phyloP scores from a whole-genome alignment of 306 rosid genomes.

The Inga leiocalycina region DNA sequence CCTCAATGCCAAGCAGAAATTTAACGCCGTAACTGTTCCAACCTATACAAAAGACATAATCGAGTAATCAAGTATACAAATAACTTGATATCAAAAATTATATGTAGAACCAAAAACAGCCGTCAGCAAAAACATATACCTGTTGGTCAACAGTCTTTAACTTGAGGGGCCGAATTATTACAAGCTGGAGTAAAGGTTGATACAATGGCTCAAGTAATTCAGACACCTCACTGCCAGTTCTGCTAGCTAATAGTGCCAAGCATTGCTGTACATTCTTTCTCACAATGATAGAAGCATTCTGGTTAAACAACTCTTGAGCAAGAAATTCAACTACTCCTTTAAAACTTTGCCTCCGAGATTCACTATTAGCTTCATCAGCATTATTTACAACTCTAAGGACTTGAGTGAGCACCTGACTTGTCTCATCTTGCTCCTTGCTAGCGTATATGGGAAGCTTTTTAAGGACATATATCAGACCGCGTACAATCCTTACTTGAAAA shows the following conservation, averaged over 20 bases:
- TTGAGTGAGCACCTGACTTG: slow-evolving; percentile 97
- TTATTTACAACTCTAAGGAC: slow-evolving; percentile 98
- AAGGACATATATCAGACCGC: slow-evolving; percentile 89
- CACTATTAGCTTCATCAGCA: slow-evolving; percentile 98
- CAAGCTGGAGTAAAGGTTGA: slow-evolving; percentile 94
- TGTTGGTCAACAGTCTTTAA: slow-evolving; percentile 94
- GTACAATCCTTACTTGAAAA: slow-evolving; percentile 92
- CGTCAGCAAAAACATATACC: slow-evolving; percentile 51
- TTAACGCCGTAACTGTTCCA: slow-evolving; percentile 96
- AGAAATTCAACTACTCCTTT: slow-evolving; percentile 92
- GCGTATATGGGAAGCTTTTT: slow-evolving; percentile 95
- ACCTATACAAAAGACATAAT: slow-evolving; percentile 56
- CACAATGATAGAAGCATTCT: slow-evolving; percentile 90
- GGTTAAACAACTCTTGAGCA: slow-evolving; percentile 92
- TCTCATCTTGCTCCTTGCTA: slow-evolving; percentile 98
- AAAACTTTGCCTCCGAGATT: slow-evolving; percentile 88
- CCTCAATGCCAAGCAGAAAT: slow-evolving; percentile 94
- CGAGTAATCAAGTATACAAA: slow-evolving; percentile 40
- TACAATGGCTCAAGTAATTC: slow-evolving; percentile 89
- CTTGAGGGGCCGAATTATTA: slow-evolving; percentile 77
- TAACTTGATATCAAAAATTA: slow-evolving; percentile 20
- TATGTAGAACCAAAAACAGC: slow-evolving; percentile 24
- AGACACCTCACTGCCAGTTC: slow-evolving; percentile 99
- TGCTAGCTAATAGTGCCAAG: slow-evolving; percentile 91
- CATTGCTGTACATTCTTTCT: slow-evolving; percentile 97